Evolutionary conservation across 2,329 filamentous ascomycete genomes (phyloP).

Genomic region (Pestalotiopsis sp.): DNA sequence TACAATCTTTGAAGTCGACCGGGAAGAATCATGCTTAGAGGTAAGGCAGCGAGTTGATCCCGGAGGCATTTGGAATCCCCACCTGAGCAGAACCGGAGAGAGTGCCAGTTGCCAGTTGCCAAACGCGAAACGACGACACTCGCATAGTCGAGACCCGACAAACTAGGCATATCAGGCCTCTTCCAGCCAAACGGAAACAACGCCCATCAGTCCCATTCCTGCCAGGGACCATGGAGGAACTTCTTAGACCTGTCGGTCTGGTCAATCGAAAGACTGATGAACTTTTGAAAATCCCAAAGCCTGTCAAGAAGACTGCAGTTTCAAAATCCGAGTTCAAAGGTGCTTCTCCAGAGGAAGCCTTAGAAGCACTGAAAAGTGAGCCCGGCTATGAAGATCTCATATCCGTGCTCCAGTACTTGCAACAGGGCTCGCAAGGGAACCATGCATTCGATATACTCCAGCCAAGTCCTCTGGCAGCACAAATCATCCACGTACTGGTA

Average conservation of each 20-base stretch:
- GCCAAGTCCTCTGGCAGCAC: constrained; percentile 70
- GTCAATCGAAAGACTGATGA: constrained; percentile 46
- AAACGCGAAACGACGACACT: too few species aligned
- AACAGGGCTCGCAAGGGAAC: constrained; percentile 28
- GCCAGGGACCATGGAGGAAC: constrained; percentile 52
- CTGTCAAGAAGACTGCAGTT: constrained; percentile 19
- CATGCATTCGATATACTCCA: constrained; percentile 57
- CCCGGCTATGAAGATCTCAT: constrained; percentile 63
- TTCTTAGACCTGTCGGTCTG: constrained; percentile 58
- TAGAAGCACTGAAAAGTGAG: constrained; percentile 64
- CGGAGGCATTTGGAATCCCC: too few species aligned
- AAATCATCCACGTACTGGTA: constrained; percentile 76
- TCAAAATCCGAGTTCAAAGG: constrained; percentile 23
- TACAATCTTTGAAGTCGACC: too few species aligned
- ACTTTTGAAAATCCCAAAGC: constrained; percentile 40
- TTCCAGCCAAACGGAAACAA: neutral
- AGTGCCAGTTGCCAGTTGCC: too few species aligned
- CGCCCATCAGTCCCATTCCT: neutral
- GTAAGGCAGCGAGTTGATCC: too few species aligned
- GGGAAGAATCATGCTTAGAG: neutral
- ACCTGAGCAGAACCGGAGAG: too few species aligned
- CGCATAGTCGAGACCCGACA: neutral
- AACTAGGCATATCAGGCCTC: neutral
- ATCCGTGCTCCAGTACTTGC: constrained; percentile 55
- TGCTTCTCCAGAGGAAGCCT: constrained; percentile 49